Percentiles rank a stretch among this genome's conserved stretches.
Conservation (phyloP, 1,284 basidiomycete genomes). For the Porogramme epimiltina region DNA sequence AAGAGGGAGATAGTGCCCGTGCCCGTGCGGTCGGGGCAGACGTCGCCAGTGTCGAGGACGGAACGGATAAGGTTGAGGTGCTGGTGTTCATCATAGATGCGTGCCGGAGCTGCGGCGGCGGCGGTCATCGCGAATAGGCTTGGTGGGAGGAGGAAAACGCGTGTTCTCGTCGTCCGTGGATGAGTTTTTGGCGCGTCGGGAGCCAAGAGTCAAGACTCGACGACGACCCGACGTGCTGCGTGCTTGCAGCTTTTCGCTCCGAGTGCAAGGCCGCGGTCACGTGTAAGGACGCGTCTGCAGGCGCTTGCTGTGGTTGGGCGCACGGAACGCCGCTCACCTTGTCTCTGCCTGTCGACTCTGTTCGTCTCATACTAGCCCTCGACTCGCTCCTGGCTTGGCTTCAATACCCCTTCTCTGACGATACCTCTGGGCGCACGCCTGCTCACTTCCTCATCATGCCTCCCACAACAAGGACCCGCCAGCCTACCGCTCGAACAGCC, state of each 20-base stretch:
- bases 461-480: conserved; percentile 7
- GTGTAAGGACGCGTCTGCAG: not conserved
- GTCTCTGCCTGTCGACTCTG: too few species aligned
- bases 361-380: not conserved
- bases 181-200: conserved; percentile 4
- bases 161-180: conserved; percentile 13
- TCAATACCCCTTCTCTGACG: not conserved
- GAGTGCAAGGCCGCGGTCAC: not conserved
- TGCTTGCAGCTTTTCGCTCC: not conserved
- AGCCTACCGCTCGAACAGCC: conserved; percentile 1
- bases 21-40: conserved; percentile 87
- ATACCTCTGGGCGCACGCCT: not conserved
- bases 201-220: not conserved
- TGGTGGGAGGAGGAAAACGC: conserved; percentile 1
- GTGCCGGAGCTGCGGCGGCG: conserved; percentile 2
- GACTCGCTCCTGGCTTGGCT: not conserved
- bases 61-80: conserved; percentile 82
- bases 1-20: conserved; percentile 92
- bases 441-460: conserved; percentile 6
- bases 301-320: not conserved
- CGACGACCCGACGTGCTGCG: not conserved
- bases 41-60: conserved; percentile 76
- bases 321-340: too few species aligned
- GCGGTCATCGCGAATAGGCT: conserved; percentile 11
- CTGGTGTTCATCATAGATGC: conserved; percentile 78